Evolutionary conservation across 2,329 filamentous ascomycete genomes (phyloP).

Genomic region (Sarocladium oryzae): DNA sequence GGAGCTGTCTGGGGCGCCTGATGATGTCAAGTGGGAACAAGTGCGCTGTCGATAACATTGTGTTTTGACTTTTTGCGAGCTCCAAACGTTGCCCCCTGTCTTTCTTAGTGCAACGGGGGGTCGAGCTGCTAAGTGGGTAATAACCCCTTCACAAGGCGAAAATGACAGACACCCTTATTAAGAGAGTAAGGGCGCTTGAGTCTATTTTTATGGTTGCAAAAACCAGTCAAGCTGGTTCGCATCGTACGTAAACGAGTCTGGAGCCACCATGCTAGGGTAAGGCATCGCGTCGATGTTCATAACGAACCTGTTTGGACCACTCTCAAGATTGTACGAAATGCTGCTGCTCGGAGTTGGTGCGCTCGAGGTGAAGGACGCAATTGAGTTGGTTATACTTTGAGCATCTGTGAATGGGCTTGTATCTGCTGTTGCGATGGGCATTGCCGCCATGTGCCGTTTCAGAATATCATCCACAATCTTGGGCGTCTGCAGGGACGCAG

Average conservation of each 20-base stretch:
- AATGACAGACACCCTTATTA: too few species aligned
- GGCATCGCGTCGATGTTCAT: not conserved
- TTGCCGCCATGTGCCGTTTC: not conserved
- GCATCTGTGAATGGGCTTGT: not conserved
- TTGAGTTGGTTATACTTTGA: not conserved
- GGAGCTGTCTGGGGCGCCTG: not conserved
- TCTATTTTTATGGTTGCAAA: not conserved
- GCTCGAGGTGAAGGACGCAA: not conserved
- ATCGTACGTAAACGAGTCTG: not conserved
- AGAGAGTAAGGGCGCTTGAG: too few species aligned
- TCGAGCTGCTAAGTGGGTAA: too few species aligned
- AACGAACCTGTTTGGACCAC: not conserved
- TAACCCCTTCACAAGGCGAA: too few species aligned
- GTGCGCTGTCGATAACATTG: not conserved
- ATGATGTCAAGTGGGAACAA: conserved; percentile 9
- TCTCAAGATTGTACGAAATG: not conserved
- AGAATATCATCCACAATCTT: not conserved
- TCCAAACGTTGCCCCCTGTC: not conserved
- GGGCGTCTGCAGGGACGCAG: not conserved
- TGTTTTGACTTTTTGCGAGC: not conserved
- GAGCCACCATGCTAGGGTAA: not conserved
- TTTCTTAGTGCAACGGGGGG: conserved; percentile 1
- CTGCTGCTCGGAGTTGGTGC: not conserved
- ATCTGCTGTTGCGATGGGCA: not conserved
- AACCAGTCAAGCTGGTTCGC: not conserved